Evolutionary conservation across 1,284 basidiomycete species (phyloP), one percentile per base, ranked within the genome.

Genomic region (Pseudozyma pruni): DNA sequence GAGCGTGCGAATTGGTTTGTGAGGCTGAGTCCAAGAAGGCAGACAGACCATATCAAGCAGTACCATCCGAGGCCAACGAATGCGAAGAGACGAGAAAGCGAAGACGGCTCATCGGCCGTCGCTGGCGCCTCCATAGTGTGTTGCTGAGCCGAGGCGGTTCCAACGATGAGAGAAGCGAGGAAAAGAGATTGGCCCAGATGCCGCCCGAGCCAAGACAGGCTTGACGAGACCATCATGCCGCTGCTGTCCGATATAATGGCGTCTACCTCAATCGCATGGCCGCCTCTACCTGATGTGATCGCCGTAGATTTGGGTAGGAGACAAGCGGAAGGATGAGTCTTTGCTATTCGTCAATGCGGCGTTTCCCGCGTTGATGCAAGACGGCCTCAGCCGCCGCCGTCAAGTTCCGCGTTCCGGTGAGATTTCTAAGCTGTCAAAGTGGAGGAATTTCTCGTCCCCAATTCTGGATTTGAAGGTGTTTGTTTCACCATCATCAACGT

Each of bases 1-100:
- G 59, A 29, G n/a, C 43, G 37, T 39, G 43, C 58, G 32, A 48
- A 43, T 17, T 47, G 39, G 8, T 43, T 43, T 0, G 57, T 41
- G 4, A 69, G 86, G 42, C 85, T 80, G 74, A 91, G 91, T 7
- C 94, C 94, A 11, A 94, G 77, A 0, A 93, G 81, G 34, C 90
- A 88, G 25, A 97, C 81, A 7, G 85, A 83, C 90, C 91, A 94
- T 42, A 96, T 80, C 29, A 86, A 79, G 4, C 83, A 59, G 81
- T 93, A 97, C 88, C 93, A 92, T 14, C 84, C 83, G 17, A 91
- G 74, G 29, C 48, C 56, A 5, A 63, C 33, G 11, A 52, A 42
- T 2, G 64, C 64, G 5, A 62, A 17, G 1, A 39, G 29, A 1
- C 41, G 34, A 4, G 43, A 16, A 10, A 40, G 13, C 17, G 29